phyloP scores from a whole-genome alignment of 495 filamentous ascomycete genomes.

The Apiosordaria backusii region DNA sequence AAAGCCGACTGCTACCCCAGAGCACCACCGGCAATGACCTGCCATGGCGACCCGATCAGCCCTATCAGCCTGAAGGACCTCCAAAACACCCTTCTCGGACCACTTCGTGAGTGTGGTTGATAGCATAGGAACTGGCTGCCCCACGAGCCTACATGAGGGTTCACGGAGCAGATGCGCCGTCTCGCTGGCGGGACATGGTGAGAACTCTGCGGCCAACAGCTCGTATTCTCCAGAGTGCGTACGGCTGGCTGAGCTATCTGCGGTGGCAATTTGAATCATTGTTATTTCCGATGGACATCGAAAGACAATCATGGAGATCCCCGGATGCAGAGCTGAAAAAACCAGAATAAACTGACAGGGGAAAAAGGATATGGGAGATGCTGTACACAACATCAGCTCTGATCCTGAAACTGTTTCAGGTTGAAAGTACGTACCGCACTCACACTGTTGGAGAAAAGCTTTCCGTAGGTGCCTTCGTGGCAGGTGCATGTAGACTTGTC shows the following conservation, averaged over 20 bases:
- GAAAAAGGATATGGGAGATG: not conserved
- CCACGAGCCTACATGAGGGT: not conserved
- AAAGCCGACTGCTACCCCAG: not conserved
- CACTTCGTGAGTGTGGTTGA: not conserved
- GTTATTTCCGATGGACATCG: not conserved
- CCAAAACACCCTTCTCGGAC: not conserved
- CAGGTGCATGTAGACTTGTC: not conserved
- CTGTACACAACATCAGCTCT: not conserved
- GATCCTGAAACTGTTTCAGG: constrained; percentile 8
- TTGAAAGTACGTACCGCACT: not conserved
- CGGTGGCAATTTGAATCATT: not conserved
- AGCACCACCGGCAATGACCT: not conserved
- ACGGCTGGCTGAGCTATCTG: not conserved
- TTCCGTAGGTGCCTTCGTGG: not conserved
- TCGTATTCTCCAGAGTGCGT: not conserved
- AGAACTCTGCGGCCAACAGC: not conserved
- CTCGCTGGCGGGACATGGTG: not conserved
- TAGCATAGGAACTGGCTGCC: not conserved
- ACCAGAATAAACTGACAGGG: not conserved
- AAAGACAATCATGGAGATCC: not conserved
- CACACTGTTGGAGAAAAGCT: not conserved
- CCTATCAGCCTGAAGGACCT: not conserved
- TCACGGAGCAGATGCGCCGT: not conserved
- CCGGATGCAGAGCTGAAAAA: not conserved
- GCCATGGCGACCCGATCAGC: not conserved